Percentiles rank a stretch among this genome's conserved stretches.
phyloP scores from a whole-genome alignment of 2,329 filamentous ascomycete genomes.

The Fusarium austroafricanum region DNA sequence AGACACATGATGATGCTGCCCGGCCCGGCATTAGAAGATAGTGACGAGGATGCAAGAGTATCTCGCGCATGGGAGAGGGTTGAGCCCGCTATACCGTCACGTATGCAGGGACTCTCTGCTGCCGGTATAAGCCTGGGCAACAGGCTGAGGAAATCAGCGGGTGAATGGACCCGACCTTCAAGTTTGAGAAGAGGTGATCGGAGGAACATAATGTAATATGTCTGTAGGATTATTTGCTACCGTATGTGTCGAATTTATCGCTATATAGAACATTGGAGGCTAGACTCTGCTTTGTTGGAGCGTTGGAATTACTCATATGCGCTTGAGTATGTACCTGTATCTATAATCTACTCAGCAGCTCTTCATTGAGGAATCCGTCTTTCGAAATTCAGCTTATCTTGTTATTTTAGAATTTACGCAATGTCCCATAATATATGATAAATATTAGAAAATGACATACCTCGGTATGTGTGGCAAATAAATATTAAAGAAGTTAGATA shows the following conservation, averaged over 20 bases:
- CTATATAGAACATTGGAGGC: conserved; percentile 4
- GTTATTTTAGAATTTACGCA: neutral
- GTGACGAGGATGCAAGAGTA: conserved; percentile 46
- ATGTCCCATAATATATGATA: neutral
- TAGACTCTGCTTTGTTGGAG: conserved; percentile 3
- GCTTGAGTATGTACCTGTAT: neutral
- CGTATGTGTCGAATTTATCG: conserved; percentile 6
- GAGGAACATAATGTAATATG: conserved; percentile 30
- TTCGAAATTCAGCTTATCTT: neutral
- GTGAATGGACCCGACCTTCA: conserved; percentile 59
- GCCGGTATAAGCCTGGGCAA: conserved; percentile 62
- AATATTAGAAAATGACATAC: neutral
- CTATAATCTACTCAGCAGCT: neutral
- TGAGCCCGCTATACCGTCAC: conserved; percentile 40
- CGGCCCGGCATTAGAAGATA: conserved; percentile 45
- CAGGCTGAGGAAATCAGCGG: conserved; percentile 62
- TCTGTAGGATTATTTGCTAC: neutral
- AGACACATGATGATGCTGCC: conserved; percentile 45
- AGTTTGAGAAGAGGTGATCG: conserved; percentile 52
- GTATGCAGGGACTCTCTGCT: conserved; percentile 44
- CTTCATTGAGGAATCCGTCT: neutral
- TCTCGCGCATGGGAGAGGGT: conserved; percentile 47
- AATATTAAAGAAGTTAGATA: neutral
- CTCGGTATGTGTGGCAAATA: neutral
- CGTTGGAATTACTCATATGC: neutral